phyloP scores from a whole-genome alignment of 495 filamentous ascomycete genomes.

The Penicilliopsis zonata region DNA sequence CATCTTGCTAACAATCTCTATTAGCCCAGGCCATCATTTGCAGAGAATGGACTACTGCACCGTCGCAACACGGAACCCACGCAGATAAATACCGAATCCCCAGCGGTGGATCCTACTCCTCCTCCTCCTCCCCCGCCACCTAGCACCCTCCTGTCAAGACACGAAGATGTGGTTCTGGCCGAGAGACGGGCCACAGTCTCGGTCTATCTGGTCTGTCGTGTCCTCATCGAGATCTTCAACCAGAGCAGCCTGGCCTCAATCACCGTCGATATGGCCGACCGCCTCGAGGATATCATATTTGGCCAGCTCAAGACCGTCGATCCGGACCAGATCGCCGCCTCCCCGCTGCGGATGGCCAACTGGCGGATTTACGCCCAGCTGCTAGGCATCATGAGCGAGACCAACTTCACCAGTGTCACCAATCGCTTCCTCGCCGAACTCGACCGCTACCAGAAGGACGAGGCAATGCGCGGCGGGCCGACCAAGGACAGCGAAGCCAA shows the following conservation, averaged over 20 bases:
- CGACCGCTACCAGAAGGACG: conserved; percentile 59
- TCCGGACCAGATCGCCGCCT: conserved; percentile 63
- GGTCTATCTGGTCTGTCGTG: conserved; percentile 87
- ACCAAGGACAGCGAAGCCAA: conserved; percentile 61
- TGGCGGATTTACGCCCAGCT: conserved; percentile 90
- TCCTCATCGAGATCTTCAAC: conserved; percentile 85
- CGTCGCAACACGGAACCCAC: conserved; percentile 45
- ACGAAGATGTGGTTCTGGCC: conserved; percentile 58
- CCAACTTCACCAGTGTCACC: conserved; percentile 75
- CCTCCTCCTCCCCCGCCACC: conserved; percentile 10
- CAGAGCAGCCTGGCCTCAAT: conserved; percentile 76
- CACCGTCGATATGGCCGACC: conserved; percentile 77
- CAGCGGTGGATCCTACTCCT: conserved; percentile 13
- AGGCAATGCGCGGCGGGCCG: conserved; percentile 51
- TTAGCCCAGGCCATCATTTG: conserved; percentile 15
- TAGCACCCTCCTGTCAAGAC: conserved; percentile 37
- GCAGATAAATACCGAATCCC: conserved; percentile 18
- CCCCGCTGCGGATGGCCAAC: conserved; percentile 76
- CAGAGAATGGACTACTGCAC: conserved; percentile 27
- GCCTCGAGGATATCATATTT: conserved; percentile 89
- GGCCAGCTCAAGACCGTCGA: conserved; percentile 82
- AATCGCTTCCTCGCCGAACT: conserved; percentile 73
- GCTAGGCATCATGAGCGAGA: conserved; percentile 86
- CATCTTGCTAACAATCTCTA: conserved; percentile 3
- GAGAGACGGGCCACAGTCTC: conserved; percentile 85